Evolutionary conservation across 306 rosid genomes (phyloP), one percentile per base, ranked within the genome.

Genomic region (Quercus variabilis): DNA sequence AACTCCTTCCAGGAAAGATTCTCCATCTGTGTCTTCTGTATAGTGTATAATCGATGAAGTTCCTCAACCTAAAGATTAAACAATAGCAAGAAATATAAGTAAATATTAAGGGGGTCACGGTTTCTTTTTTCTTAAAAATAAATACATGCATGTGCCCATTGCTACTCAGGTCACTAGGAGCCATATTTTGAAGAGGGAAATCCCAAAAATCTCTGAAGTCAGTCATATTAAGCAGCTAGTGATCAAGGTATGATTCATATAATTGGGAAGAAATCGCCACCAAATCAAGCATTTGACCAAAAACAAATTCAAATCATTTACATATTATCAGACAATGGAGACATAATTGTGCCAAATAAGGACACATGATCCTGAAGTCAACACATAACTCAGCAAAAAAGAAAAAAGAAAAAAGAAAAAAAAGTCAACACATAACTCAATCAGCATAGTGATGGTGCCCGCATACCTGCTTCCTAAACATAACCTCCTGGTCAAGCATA

Each of bases 401-500:
- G 46, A 7, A 7, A 38, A 33, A 33, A 35, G 6, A 6, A 31
- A 31, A 28, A 31, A 38, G 7, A 38, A 2, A 7, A 38, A 38
- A 38, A 55, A 58, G 62, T 6, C 41, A 59, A 71, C 51, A 31
- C 41, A 20, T 41, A 56, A 69, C 18, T 38, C 55, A 78, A 30
- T n/a, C 31, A 19, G 26, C 20, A 67, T 23, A 68, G n/a, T 41
- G 76, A 75, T n/a, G 18, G 55, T 69, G 71, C 49, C 64, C 23
- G 30, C 58, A 64, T 75, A 90, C 93, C 93, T 90, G 91, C 20
- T 80, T 82, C 68, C 71, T 83, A 84, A 89, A 90, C 51, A 90
- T 6, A 75, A 84, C 72, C 78, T 90, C 90, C 79, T 90, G 93
- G 68, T 70, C 82, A 23, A 90, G 85, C 90, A 90, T 87, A n/a